Conservation (phyloP, 129 eudicot genomes). For the Smallanthus sonchifolius region DNA sequence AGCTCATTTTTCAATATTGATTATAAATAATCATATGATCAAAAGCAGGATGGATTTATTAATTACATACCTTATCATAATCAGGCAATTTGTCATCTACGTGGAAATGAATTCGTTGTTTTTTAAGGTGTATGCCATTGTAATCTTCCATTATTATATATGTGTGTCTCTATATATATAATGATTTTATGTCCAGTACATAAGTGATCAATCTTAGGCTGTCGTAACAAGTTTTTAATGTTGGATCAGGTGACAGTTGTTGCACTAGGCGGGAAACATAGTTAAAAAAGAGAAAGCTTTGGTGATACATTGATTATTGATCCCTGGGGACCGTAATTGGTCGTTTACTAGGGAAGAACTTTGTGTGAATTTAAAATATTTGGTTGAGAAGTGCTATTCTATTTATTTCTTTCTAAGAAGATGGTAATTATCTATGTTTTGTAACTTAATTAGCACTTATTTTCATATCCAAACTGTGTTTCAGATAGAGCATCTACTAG, state of each 20-base stretch:
- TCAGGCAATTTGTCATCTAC: no score
- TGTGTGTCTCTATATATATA: neutral
- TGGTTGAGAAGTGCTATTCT: neutral
- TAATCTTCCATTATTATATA: no score
- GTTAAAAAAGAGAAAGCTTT: slow-evolving; percentile 75
- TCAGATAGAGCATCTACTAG: slow-evolving; percentile 75
- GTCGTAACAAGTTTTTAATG: neutral
- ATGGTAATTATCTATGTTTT: neutral
- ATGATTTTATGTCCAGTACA: neutral
- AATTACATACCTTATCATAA: no score
- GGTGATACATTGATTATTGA: slow-evolving; percentile 87
- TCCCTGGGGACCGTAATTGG: slow-evolving; percentile 88
- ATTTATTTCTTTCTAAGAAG: neutral
- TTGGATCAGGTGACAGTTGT: slow-evolving; percentile 86
- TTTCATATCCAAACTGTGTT: slow-evolving; percentile 10
- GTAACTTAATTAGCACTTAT: slow-evolving; percentile 10
- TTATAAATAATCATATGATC: no score
- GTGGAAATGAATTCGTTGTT: no score
- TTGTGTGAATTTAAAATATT: no score
- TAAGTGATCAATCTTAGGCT: neutral
- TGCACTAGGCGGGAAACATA: slow-evolving; percentile 94
- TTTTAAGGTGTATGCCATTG: slow-evolving; percentile 44
- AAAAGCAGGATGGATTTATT: no score
- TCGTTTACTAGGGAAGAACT: slow-evolving; percentile 57
- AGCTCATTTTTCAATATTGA: no score